phyloP scores from a whole-genome alignment of 164 flowering plant genomes.

The Vitis riparia region DNA sequence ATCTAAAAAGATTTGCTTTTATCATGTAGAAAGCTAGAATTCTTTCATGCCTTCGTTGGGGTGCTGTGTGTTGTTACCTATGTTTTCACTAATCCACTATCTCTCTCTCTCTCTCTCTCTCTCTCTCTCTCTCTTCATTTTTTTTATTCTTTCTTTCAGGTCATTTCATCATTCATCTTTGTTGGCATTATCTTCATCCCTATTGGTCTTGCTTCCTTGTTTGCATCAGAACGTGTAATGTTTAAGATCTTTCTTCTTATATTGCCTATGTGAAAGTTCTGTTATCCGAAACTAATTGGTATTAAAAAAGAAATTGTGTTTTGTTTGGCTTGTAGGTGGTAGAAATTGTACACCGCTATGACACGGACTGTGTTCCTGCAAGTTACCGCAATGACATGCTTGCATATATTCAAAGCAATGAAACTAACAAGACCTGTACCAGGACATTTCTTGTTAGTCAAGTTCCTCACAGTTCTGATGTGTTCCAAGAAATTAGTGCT shows the following conservation, averaged over 20 bases:
- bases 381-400: conserved; percentile 24
- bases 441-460: conserved; percentile 49
- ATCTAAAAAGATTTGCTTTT: neutral
- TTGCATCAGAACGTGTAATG: conserved; percentile 74
- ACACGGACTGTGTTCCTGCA: conserved; percentile 57
- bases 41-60: no score
- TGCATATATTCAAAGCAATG: conserved; percentile 45
- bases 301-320: neutral
- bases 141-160: conserved; percentile 42
- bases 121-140: neutral
- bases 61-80: neutral
- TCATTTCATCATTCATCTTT: conserved; percentile 56
- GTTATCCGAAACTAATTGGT: no score
- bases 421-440: conserved; percentile 65
- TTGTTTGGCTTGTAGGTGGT: conserved; percentile 56
- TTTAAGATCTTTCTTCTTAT: neutral
- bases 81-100: neutral
- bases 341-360: conserved; percentile 76
- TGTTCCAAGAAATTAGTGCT: neutral
- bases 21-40: neutral
- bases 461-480: neutral
- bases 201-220: conserved; percentile 74
- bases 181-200: conserved; percentile 80
- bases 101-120: neutral
- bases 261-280: neutral